phyloP scores from a whole-genome alignment of 2,329 filamentous ascomycete genomes.

The Gaeumannomyces sp. region DNA sequence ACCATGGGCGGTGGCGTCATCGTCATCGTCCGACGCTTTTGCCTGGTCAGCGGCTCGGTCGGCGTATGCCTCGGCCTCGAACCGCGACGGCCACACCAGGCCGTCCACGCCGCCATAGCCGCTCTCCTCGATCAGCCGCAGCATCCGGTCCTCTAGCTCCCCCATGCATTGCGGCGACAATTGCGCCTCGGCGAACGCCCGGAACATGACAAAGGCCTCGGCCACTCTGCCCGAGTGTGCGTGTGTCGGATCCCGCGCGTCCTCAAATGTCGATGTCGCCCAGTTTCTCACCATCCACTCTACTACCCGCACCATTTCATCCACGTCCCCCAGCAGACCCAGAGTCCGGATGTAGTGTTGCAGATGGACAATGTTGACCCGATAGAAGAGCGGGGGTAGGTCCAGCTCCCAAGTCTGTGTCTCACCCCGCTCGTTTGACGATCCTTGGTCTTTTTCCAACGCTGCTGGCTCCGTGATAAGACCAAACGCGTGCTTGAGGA shows the following conservation, averaged over 20 bases:
- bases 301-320: conserved; percentile 50
- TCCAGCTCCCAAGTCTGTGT: conserved; percentile 16
- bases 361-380: conserved; percentile 39
- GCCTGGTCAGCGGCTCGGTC: too few relatives aligned
- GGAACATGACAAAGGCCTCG: conserved; percentile 31
- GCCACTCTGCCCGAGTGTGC: conserved; percentile 25
- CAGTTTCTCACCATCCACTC: conserved; percentile 46
- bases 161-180: conserved; percentile 27
- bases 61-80: background rate
- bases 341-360: conserved; percentile 59
- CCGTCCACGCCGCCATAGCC: conserved; percentile 31
- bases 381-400: conserved; percentile 25
- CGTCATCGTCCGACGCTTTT: background rate
- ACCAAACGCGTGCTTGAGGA: conserved; percentile 16
- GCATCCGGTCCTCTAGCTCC: conserved; percentile 23
- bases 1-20: background rate
- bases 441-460: too few relatives aligned
- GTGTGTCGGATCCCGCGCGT: conserved; percentile 31
- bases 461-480: conserved; percentile 20
- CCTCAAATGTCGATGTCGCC: conserved; percentile 25
- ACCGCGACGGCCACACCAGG: background rate
- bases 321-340: conserved; percentile 52
- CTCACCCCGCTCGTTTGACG: background rate
- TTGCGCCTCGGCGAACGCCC: conserved; percentile 39
- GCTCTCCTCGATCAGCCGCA: conserved; percentile 19